Conservation (phyloP, 108 stramenopile genomes). For the Nannochloropsis salina region DNA sequence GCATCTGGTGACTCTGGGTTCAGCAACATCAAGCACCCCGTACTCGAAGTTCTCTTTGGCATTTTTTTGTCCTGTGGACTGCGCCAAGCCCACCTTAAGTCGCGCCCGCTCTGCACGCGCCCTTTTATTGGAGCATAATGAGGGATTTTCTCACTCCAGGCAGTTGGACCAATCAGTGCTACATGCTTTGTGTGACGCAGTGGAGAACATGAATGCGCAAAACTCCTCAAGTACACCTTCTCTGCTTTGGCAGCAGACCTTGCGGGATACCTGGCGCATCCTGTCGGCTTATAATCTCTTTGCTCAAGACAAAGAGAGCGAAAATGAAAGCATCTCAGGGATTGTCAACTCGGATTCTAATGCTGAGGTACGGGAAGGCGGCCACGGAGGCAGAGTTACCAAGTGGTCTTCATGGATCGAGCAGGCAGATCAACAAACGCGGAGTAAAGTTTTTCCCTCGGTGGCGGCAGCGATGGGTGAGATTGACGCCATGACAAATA, state of each 20-base stretch:
- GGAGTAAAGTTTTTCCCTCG: not conserved
- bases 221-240: too few relatives aligned
- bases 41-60: not conserved
- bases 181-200: not conserved
- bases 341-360: too few relatives aligned
- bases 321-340: not conserved
- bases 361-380: not conserved
- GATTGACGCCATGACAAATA: not conserved
- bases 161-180: constrained; percentile 3
- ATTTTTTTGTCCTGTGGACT: not conserved
- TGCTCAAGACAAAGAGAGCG: not conserved
- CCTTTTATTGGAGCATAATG: not conserved
- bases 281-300: not conserved
- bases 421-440: not conserved
- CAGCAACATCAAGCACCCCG: not conserved
- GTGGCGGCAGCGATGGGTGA: not conserved
- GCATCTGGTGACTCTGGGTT: not conserved
- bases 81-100: not conserved
- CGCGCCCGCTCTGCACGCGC: not conserved
- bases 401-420: not conserved
- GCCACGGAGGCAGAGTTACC: not conserved
- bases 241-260: constrained; percentile 10
- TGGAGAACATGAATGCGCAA: not conserved
- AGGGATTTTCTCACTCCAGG: not conserved
- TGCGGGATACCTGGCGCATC: not conserved